Base-by-base conservation (phyloP, 305 asterid species). In the Ilex paraguariensis region DNA sequence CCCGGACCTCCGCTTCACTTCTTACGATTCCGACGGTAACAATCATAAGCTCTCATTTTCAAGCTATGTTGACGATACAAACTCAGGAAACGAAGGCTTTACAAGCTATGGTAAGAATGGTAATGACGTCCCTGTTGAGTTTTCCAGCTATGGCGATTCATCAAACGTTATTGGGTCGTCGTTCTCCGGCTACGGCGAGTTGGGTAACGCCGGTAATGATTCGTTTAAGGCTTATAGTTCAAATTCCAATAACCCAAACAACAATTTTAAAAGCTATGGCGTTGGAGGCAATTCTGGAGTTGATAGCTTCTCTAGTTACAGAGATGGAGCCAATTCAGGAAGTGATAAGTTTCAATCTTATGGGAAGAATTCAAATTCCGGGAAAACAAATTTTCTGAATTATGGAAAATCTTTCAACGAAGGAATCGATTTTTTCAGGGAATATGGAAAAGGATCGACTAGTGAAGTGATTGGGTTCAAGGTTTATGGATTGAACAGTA, bases 321-420 rank as follows among this genome's bases (percentile, higher is more conserved):
- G 95, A 61, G 85, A 90, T 36, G 54, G 83, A 1, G 84, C 95
- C 2, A 90, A 90, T 56, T 83, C 90, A 1, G 97, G 95, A 0
- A 64, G 69, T 0, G 97, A 87, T 56, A 66, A 81, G 2, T 90
- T 90, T 66, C 83, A 78, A 10, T 90, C 95, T 0, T 90, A 87
- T 56, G 87, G 85, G 10, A 76, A 57, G 70, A 70, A 57, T 13
- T 80, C 97, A 6, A 82, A 63, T 59, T 62, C 88, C 0, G 80
- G 64, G 31, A 85, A 76, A 53, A 62, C 88, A 2, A 68, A 58
- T 17, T 90, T 90, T 39, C 44, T 75, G 14, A 87, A 87, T 46
- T 87, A 90, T 56, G 97, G 97, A 21, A 85, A 87, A 50, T 78
- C 95, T 0, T 79, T 90, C 62, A 87, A 83, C 51, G 91, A 69